These are phyloP conservation scores for Talaromyces amestolkiae DNA, from an alignment of 2,329 filamentous ascomycete species.

Conservation along the genomic window DNA sequence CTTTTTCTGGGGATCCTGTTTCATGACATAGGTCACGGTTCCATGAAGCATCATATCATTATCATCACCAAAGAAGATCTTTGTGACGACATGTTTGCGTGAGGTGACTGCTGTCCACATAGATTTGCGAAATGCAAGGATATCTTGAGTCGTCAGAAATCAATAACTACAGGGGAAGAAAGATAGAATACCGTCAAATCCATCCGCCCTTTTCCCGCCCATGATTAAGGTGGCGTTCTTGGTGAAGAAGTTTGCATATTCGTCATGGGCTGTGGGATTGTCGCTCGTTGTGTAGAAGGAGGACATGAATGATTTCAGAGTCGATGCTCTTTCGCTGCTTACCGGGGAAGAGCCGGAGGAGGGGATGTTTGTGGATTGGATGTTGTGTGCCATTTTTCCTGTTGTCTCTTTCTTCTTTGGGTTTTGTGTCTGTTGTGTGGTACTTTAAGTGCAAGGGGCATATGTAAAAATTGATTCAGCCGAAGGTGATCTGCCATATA, in stretches of 20 bases:
- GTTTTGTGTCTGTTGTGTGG: neutral
- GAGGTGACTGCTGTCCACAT: slow-evolving; percentile 38
- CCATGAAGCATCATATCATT: slow-evolving; percentile 41
- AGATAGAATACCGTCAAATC: slow-evolving; percentile 28
- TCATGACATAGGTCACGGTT: slow-evolving; percentile 35
- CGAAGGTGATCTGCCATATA: no score
- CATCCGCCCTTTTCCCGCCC: slow-evolving; percentile 36
- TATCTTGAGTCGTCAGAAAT: slow-evolving; percentile 25
- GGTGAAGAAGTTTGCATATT: slow-evolving; percentile 36
- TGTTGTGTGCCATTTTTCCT: slow-evolving; percentile 3
- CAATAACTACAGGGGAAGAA: neutral
- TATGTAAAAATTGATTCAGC: neutral
- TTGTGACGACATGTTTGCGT: slow-evolving; percentile 32
- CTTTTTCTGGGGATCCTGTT: slow-evolving; percentile 25
- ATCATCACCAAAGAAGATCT: slow-evolving; percentile 33
- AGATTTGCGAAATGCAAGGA: slow-evolving; percentile 33
- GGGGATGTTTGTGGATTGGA: slow-evolving; percentile 1
- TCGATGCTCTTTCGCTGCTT: slow-evolving; percentile 18
- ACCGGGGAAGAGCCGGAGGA: neutral
- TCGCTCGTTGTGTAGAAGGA: slow-evolving; percentile 39
- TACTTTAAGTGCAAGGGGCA: neutral
- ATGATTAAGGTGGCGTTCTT: slow-evolving; percentile 38
- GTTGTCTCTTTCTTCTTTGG: neutral
- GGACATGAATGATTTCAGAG: slow-evolving; percentile 33
- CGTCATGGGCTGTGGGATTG: slow-evolving; percentile 34